Conservation (phyloP, 2,329 filamentous ascomycete genomes). For the Chaetoscypha palmicola region DNA sequence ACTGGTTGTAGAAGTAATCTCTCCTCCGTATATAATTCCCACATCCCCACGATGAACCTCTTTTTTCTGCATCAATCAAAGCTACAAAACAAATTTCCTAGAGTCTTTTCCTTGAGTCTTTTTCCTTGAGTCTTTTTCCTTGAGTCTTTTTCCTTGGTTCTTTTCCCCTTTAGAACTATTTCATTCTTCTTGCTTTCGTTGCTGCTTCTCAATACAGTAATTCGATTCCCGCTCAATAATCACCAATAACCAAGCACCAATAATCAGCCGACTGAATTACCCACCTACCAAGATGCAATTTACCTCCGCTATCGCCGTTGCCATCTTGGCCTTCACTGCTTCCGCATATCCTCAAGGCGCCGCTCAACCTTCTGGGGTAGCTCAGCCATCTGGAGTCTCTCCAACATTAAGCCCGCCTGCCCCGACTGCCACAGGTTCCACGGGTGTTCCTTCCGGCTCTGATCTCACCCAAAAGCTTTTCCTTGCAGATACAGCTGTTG, state of each 20-base stretch:
- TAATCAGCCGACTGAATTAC: conserved; percentile 7
- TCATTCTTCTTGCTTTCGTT: conserved; percentile 11
- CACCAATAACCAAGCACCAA: background rate
- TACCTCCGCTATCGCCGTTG: conserved; percentile 31
- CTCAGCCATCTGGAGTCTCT: conserved; percentile 14
- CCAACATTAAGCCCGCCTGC: conserved; percentile 2
- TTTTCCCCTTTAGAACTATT: conserved; percentile 9
- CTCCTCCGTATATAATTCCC: too few relatives aligned
- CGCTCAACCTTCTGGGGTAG: too few relatives aligned
- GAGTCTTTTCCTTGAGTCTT: conserved; percentile 7
- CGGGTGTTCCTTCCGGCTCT: conserved; percentile 9
- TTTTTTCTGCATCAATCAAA: conserved; percentile 18
- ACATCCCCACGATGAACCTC: conserved; percentile 2
- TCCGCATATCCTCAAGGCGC: conserved; percentile 15
- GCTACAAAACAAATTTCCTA: conserved; percentile 14
- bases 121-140: conserved; percentile 18
- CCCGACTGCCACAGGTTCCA: background rate
- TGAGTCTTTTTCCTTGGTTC: conserved; percentile 9
- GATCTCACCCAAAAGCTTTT: conserved; percentile 22
- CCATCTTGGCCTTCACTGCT: conserved; percentile 37
- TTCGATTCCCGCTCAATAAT: background rate
- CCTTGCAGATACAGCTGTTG: conserved; percentile 34
- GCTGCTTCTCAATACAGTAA: conserved; percentile 1
- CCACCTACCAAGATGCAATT: conserved; percentile 35
- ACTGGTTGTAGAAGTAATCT: background rate